Percentiles rank a stretch among this genome's conserved stretches.
Conservation (phyloP, 148 eudicot species). For the Mesembryanthemum crystallinum region DNA sequence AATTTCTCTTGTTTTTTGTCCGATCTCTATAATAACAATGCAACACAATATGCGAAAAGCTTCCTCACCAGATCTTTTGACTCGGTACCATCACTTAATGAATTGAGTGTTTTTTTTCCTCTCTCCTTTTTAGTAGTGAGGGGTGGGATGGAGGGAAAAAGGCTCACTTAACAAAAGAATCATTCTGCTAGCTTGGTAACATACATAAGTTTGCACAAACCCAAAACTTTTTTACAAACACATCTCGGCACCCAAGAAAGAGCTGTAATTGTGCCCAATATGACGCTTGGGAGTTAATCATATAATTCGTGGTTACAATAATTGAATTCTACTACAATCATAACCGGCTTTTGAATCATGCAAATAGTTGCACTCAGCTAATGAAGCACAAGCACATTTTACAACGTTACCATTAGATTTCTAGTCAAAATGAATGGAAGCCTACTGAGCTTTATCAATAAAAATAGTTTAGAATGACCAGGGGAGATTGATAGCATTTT, state of each 20-base stretch:
- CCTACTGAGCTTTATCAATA: no score
- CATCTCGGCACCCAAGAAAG: neutral
- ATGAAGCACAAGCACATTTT: no score
- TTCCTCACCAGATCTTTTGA: neutral
- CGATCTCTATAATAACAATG: no score
- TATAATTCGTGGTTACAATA: neutral
- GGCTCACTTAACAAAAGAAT: neutral
- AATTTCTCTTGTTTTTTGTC: no score
- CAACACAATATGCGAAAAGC: neutral
- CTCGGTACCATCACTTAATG: neutral
- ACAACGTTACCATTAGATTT: no score
- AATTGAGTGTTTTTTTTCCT: neutral
- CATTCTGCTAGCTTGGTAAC: neutral
- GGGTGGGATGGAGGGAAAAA: neutral
- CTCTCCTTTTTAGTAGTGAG: no score
- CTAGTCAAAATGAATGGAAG: no score
- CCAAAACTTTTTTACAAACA: neutral
- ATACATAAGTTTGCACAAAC: neutral
- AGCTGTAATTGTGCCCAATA: neutral
- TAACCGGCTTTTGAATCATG: no score
- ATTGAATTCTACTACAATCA: neutral
- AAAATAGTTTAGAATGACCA: neutral
- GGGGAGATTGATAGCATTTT: neutral
- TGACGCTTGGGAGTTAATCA: no score
- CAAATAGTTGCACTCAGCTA: no score